phyloP scores from a whole-genome alignment of 306 rosid genomes.

The Prunus persica region DNA sequence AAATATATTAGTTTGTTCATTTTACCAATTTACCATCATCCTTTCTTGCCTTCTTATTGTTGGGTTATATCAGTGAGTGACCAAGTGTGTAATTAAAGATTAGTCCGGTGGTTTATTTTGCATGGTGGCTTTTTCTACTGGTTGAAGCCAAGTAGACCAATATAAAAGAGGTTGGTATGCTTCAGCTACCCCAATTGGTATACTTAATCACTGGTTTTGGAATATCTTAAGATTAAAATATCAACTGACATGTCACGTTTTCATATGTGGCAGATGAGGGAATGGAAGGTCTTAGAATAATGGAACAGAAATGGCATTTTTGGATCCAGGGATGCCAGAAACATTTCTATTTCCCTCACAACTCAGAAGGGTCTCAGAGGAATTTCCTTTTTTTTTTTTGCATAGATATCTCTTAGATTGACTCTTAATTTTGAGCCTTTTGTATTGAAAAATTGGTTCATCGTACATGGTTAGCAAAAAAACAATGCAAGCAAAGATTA shows the following conservation, averaged over 20 bases:
- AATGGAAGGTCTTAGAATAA: conserved; percentile 21
- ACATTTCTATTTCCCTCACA: neutral
- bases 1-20: neutral
- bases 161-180: neutral
- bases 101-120: conserved; percentile 7
- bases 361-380: conserved; percentile 22
- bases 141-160: neutral
- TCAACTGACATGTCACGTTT: conserved; percentile 26
- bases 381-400: conserved; percentile 11
- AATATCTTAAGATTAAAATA: conserved; percentile 6
- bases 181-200: conserved; percentile 5
- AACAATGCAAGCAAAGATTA: conserved; percentile 33
- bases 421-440: conserved; percentile 31
- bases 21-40: neutral
- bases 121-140: conserved; percentile 9
- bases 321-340: conserved; percentile 20
- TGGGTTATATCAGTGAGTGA: neutral
- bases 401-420: conserved; percentile 22
- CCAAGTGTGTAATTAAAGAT: neutral
- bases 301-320: conserved; percentile 22
- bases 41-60: neutral
- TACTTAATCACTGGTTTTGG: conserved; percentile 13
- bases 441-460: conserved; percentile 27
- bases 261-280: conserved; percentile 12
- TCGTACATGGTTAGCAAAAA: conserved; percentile 19